Conservation (phyloP, 371 early-diverging fungal species). For the Phascolomyces articulosus region DNA sequence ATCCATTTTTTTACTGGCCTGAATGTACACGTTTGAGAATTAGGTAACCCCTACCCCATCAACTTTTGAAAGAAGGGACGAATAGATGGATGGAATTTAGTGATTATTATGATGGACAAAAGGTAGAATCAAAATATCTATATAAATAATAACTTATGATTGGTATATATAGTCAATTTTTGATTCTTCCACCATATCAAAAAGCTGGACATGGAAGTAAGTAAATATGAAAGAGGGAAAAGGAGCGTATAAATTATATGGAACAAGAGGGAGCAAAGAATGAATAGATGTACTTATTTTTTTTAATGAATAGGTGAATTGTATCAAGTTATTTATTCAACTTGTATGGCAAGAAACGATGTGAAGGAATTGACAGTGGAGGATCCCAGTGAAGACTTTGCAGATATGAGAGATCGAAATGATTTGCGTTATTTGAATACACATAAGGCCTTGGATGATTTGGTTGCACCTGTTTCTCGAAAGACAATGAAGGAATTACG, state of each 20-base stretch:
- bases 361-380: conserved; percentile 83
- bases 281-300: background rate
- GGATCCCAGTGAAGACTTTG: conserved; percentile 90
- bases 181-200: conserved; percentile 89
- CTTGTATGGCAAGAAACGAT: conserved; percentile 53
- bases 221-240: conserved; percentile 5
- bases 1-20: conserved; percentile 84
- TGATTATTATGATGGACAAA: background rate
- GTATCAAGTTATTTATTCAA: conserved; percentile 69
- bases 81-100: too few relatives aligned
- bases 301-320: conserved; percentile 40
- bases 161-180: conserved; percentile 71
- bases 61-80: too few relatives aligned
- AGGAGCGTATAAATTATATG: background rate
- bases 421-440: conserved; percentile 72
- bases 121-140: too few relatives aligned
- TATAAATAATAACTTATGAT: background rate
- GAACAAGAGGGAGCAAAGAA: too few relatives aligned
- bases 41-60: too few relatives aligned
- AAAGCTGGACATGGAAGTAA: conserved; percentile 82
- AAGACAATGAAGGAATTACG: conserved; percentile 48
- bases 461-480: conserved; percentile 60
- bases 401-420: conserved; percentile 83
- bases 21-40: conserved; percentile 81
- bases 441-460: conserved; percentile 60